phyloP scores from a whole-genome alignment of 176 grass and related monocot species.

The Eragrostis nindensis region DNA sequence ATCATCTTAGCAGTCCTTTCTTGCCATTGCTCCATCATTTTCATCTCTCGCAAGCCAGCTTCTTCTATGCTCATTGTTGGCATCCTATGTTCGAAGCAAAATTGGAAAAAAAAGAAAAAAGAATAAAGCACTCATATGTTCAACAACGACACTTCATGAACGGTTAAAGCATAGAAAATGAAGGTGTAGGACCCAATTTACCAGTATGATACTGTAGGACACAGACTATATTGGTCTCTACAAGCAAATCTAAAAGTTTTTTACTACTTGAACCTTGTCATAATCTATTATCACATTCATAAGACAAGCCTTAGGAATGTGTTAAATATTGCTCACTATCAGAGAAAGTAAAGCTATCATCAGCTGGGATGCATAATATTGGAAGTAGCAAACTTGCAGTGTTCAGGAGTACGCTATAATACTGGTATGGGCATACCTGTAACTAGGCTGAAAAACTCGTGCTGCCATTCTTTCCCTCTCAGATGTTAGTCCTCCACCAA shows the following conservation, averaged over 20 bases:
- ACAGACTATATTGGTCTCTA: constrained; percentile 5
- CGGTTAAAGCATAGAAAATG: background rate
- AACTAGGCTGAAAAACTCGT: constrained; percentile 93
- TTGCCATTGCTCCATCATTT: constrained; percentile 93
- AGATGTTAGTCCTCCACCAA: constrained; percentile 64
- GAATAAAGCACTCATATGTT: background rate
- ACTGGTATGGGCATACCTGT: constrained; percentile 57
- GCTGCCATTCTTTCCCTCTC: constrained; percentile 83
- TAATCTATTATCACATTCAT: background rate
- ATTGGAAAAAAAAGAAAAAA: background rate
- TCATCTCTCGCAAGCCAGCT: constrained; percentile 84
- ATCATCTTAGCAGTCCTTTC: constrained; percentile 69
- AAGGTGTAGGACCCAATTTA: background rate
- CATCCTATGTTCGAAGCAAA: constrained; percentile 44
- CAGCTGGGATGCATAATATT: background rate
- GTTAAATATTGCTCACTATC: background rate
- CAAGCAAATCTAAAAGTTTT: background rate
- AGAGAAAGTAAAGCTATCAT: background rate
- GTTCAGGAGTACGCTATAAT: background rate
- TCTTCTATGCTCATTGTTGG: constrained; percentile 97
- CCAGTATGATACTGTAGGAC: background rate
- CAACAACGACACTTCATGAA: background rate
- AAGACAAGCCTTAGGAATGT: background rate
- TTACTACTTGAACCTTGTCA: background rate
- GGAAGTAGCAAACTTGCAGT: background rate